Evolutionary conservation across 805 yeast genomes (phyloP).

Genomic region (Cyberlindnera petersonii): DNA sequence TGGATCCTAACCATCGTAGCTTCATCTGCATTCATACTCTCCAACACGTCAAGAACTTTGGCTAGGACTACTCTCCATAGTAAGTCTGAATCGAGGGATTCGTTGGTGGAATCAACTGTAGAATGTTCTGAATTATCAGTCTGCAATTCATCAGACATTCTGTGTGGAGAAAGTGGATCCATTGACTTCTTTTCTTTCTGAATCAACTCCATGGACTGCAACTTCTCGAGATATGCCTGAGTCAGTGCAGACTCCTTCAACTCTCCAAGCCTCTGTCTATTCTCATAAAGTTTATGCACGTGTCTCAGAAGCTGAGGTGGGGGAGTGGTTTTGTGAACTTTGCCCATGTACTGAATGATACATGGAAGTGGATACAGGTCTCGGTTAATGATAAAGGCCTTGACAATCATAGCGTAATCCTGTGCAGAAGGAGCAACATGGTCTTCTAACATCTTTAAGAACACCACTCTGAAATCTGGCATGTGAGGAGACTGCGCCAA

Average conservation of each 20-base stretch:
- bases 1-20: conserved; percentile 5
- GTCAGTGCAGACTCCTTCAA: neutral
- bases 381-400: conserved; percentile 12
- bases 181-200: conserved; percentile 3
- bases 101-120: neutral
- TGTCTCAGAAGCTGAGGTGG: conserved; percentile 6
- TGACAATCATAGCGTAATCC: conserved; percentile 22
- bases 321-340: conserved; percentile 16
- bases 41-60: conserved; percentile 9
- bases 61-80: conserved; percentile 16
- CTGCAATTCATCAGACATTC: conserved; percentile 1
- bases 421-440: conserved; percentile 19
- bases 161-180: conserved; percentile 15
- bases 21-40: conserved; percentile 8
- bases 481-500: conserved; percentile 1
- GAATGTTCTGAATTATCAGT: neutral
- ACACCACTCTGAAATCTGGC: conserved; percentile 23
- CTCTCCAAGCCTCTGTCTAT: neutral
- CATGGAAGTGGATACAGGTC: conserved; percentile 22
- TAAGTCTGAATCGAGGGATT: conserved; percentile 4
- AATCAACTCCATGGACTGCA: conserved; percentile 1
- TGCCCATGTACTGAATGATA: conserved; percentile 24
- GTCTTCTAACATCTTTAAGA: conserved; percentile 26
- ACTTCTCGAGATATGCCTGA: conserved; percentile 1
- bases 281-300: conserved; percentile 3